Conservation (phyloP, 2,329 filamentous ascomycete genomes). For the Myrmaecium sp. region DNA sequence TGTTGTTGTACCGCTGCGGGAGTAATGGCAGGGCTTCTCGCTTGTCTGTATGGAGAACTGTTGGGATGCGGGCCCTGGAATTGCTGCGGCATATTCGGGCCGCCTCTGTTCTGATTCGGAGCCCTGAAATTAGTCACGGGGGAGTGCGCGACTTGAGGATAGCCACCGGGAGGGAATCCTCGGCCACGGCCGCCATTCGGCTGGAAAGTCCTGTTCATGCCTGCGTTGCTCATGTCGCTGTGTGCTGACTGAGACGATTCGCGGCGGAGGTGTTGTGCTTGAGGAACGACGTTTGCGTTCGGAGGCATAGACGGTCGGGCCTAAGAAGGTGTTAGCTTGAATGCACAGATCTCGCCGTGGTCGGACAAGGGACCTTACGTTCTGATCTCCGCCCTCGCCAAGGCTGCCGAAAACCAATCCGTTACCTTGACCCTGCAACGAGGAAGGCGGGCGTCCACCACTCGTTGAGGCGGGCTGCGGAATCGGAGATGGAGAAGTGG, state of each 20-base stretch:
- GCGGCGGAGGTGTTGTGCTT: conserved; percentile 64
- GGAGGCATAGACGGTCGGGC: conserved; percentile 49
- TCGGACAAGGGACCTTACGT: conserved; percentile 39
- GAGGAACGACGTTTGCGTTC: conserved; percentile 27
- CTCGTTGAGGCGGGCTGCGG: conserved; percentile 73
- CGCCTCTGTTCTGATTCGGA: conserved; percentile 32
- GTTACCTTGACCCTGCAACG: conserved; percentile 51
- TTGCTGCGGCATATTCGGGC: conserved; percentile 33
- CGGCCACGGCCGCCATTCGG: conserved; percentile 33
- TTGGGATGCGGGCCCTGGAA: conserved; percentile 32
- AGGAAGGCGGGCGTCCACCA: conserved; percentile 65
- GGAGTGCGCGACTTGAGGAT: conserved; percentile 24
- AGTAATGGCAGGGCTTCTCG: conserved; percentile 36
- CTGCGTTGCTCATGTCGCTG: conserved; percentile 50
- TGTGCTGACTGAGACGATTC: conserved; percentile 75
- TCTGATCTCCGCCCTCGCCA: conserved; percentile 46
- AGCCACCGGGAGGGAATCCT: conserved; percentile 32
- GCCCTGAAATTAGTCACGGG: conserved; percentile 36
- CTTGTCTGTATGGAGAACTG: conserved; percentile 39
- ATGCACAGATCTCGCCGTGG: background rate
- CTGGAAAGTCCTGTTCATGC: conserved; percentile 24
- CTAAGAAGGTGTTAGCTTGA: conserved; percentile 32
- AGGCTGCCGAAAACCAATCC: conserved; percentile 72
- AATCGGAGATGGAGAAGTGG: conserved; percentile 82
- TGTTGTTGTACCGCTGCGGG: conserved; percentile 51